Base-by-base conservation (phyloP, 106 monocot genomes). In the Platanthera guangdongensis region DNA sequence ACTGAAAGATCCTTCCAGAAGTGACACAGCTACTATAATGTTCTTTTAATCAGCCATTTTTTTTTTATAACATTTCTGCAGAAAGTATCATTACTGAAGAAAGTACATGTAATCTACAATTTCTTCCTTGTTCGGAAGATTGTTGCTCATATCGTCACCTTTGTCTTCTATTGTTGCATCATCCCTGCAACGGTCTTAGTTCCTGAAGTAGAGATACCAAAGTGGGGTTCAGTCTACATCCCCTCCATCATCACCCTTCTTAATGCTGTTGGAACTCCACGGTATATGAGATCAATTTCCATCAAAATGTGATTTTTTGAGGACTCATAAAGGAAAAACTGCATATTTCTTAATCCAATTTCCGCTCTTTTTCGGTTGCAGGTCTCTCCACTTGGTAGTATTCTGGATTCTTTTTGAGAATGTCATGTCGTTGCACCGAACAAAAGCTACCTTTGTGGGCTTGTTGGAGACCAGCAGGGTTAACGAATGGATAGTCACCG, bases 321-420 rank as follows among this genome's bases (percentile, higher is more conserved):
- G 12, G 4, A 7, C 12, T 11, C 28, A 71, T 18, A n/a, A 16
- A 47, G 1, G 14, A 19, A 64, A 64, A 3, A 8, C 32, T 70
- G 4, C 73, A 52, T 22, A 22, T 19, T 14, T 50, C 50, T 74
- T 54, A 4, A 15, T 74, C 50, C 21, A 60, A 60, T 60, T 60
- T 7, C 6, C 9, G 59, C 9, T 21, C 50, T 18, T 5, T 11
- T 49, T 5, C 4, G 19, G 1, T 74, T 18, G 47, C 73, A 80
- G 84, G 68, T 81, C 84, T 55, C 74, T 84, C 25, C 84, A 80
- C 68, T 51, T 84, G 74, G 10, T 84, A 11, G 84, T 81, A 5
- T 84, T 84, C 39, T 84, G 84, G 84, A 84, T 84, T 74, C 80
- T 84, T 46, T 84, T 84, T 25, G 84, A 84, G 74, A 84, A 84